These are phyloP conservation scores for Seiridium unicorne DNA, from an alignment of 2,329 filamentous ascomycete genomes.

Conservation along the genomic window DNA sequence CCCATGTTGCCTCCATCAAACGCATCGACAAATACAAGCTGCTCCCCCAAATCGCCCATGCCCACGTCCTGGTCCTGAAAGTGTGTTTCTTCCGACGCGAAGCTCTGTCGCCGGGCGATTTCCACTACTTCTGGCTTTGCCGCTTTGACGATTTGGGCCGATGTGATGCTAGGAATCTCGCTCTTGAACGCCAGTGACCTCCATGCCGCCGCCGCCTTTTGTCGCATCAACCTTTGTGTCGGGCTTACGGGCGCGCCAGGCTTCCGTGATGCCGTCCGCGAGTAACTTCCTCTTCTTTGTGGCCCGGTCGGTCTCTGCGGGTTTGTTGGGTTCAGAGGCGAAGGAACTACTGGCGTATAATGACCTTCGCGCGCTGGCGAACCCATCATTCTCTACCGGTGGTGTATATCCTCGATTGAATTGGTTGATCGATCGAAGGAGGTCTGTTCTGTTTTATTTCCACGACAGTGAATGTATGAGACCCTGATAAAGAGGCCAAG, in stretches of 20 bases:
- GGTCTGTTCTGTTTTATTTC: too few species aligned
- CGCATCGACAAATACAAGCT: not conserved
- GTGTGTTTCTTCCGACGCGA: not conserved
- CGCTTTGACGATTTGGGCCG: too few species aligned
- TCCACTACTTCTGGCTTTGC: not conserved
- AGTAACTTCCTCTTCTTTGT: conserved; percentile 7
- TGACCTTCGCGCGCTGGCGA: not conserved
- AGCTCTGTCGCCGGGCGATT: not conserved
- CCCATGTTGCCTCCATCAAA: not conserved
- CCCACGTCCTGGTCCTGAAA: not conserved
- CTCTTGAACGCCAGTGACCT: not conserved
- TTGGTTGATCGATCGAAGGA: too few species aligned
- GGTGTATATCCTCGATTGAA: too few species aligned
- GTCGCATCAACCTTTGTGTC: conserved; percentile 37
- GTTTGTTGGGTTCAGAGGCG: conserved; percentile 20
- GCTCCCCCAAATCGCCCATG: not conserved
- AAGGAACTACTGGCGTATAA: conserved; percentile 16
- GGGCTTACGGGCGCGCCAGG: conserved; percentile 30
- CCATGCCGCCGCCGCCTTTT: conserved; percentile 40
- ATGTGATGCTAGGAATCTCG: not conserved
- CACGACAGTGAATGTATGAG: too few species aligned
- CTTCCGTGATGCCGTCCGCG: conserved; percentile 10
- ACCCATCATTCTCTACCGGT: not conserved
- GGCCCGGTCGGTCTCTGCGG: conserved; percentile 1
- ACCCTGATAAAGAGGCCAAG: too few species aligned